Evolutionary conservation across 2,329 filamentous ascomycete species (phyloP), one percentile per base, ranked within the genome.

Genomic region (Xylariaceae sp.): DNA sequence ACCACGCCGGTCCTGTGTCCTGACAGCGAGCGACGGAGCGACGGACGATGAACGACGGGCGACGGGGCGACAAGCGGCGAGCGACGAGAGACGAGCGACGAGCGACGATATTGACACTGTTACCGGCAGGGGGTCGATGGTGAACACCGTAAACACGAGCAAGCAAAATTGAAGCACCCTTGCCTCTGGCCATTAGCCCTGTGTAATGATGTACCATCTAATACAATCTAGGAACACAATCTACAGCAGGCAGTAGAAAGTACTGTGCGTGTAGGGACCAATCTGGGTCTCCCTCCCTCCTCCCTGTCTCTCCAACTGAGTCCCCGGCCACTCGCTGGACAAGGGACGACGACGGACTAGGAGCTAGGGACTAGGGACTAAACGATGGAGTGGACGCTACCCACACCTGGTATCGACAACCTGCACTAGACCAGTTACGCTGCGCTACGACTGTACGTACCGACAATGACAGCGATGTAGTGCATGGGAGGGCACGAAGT

Each of bases 251-350:
- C 23, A 30, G 23, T 30, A 47, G 48, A 60, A 62, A 64, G 62
- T 64, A 64, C 62, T 62, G 62, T 64, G 55, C 62, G 57, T 55
- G 55, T 62, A 60, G 51, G 45, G 50, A 56, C 57, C 57, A 62
- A 64, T 60, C 55, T 58, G 59, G 59, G 53, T 45, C 48, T 54
- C 55, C 37, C 57, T 64, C 59, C 52, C 59, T 59, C 56, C 56
- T 59, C 62, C 55, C 62, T 62, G 62, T 62, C 57, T 60, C 57
- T 58, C 55, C 59, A 57, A 57, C 53, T 53, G 53, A 42, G 39
- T 53, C 53, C 57, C 62, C 54, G 57, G 53, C 57, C 59, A 58
- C 49, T 11, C 53, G 54, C 23, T 30, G 23, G 23, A 30, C 54
- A 53, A 42, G 37, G 37, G 8, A 42, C 37, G 11, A 10, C 37